These are phyloP conservation scores for Ophiocordyceps australis DNA, from an alignment of 2,329 filamentous ascomycete species.

Conservation along the genomic window DNA sequence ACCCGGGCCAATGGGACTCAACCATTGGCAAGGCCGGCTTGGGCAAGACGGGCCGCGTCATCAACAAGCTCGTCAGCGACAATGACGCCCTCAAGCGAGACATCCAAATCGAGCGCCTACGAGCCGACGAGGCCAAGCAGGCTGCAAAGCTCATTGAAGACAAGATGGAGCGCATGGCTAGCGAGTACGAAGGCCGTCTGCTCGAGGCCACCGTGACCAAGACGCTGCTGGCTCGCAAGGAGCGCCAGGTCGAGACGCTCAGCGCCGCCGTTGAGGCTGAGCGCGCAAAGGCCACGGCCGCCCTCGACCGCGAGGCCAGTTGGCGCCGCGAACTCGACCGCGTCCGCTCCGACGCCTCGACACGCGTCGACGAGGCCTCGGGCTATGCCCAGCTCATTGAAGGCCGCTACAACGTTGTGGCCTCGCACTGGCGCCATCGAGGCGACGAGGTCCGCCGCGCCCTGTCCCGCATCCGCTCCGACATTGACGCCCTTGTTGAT, in stretches of 20 bases:
- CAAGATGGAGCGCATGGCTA: conserved; percentile 49
- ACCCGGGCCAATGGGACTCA: conserved; percentile 36
- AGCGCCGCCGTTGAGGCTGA: conserved; percentile 46
- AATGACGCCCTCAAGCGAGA: conserved; percentile 64
- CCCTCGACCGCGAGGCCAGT: conserved; percentile 38
- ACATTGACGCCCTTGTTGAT: conserved; percentile 34
- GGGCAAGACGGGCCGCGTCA: conserved; percentile 61
- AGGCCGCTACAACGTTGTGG: conserved; percentile 49
- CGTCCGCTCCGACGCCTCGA: conserved; percentile 36
- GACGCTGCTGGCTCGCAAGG: conserved; percentile 50
- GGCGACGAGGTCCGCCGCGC: conserved; percentile 40
- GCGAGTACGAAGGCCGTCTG: conserved; percentile 51
- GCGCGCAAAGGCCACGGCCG: conserved; percentile 38
- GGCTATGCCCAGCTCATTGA: conserved; percentile 48
- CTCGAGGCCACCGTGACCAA: conserved; percentile 56
- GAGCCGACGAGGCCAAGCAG: conserved; percentile 53
- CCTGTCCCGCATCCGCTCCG: conserved; percentile 26
- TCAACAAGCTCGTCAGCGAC: conserved; percentile 66
- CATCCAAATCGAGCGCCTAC: conserved; percentile 44
- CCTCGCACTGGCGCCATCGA: conserved; percentile 48
- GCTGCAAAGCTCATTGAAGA: conserved; percentile 49
- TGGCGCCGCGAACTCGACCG: conserved; percentile 50
- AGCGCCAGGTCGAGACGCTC: conserved; percentile 55
- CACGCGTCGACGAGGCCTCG: conserved; percentile 47
- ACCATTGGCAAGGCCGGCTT: conserved; percentile 51